Evolutionary conservation across 2,329 filamentous ascomycete genomes (phyloP), one percentile per base, ranked within the genome.

Genomic region (Ascochyta clinopodiicola): DNA sequence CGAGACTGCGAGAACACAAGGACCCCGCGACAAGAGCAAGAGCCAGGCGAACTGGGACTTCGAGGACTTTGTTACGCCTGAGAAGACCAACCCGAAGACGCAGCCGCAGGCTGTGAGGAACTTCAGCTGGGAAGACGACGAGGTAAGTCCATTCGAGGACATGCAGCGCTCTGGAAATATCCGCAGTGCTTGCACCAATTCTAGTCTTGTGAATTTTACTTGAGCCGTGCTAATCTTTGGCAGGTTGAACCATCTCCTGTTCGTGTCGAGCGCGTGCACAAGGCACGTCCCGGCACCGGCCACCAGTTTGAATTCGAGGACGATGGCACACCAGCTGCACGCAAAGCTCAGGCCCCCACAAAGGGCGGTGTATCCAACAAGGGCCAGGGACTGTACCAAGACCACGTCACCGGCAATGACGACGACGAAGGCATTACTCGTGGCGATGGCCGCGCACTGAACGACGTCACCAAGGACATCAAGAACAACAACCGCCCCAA

Each of bases 231-330:
- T 75, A 37, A 73, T 58, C 48, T 55, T 24, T 39, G 38, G 34
- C 80, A 86, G 71, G 79, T 87, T 58, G 78, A 84, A 39, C 75
- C 84, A 34, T 87, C 85, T 8, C 85, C 87, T 7, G 81, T 81
- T 38, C 84, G 84, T 61, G 80, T 82, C 50, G 82, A 85, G 13
- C 80, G 84, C 31, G 81, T 85, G 34, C 79, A 82, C 66, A 89
- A 89, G 72, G 83, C 89, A 34, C 90, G 94, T 56, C 90, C 87
- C 37, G 91, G 96, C 67, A 88, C 89, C 17, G 87, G 93, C 70
- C 79, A 87, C 1, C 92, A 98, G 75, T 97, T 96, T 70, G 87
- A 95, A 58, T 84, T 97, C 67, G 81, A 85, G 49, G 93, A 98
- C 71, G 88, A 93, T 51, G 87, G 85, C 44, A 84, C 84, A 31